phyloP scores from a whole-genome alignment of 1,139 yeast species.

The Maudiozyma humilis region DNA sequence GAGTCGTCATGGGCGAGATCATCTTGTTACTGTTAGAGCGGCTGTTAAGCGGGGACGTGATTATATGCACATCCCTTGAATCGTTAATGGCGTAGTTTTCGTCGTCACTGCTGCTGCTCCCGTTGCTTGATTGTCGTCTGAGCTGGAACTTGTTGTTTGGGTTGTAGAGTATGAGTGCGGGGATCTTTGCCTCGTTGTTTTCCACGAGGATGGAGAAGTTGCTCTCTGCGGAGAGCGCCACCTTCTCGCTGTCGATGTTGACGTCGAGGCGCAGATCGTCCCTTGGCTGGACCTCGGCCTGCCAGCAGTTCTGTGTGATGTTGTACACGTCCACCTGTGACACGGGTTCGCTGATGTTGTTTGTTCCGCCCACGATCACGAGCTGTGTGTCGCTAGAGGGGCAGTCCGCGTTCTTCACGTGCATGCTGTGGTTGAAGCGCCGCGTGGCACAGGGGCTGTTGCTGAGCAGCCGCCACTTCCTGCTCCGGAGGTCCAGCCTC shows the following conservation, averaged over 20 bases:
- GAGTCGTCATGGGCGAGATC: slow-evolving; percentile 27
- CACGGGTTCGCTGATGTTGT: slow-evolving; percentile 36
- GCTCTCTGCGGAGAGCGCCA: slow-evolving; percentile 17
- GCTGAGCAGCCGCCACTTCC: slow-evolving; percentile 47
- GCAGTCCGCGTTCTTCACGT: slow-evolving; percentile 37
- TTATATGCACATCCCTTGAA: slow-evolving; percentile 2
- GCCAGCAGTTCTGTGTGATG: slow-evolving; percentile 41
- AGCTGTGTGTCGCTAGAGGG: slow-evolving; percentile 47
- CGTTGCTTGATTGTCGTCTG: neutral
- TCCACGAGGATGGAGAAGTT: slow-evolving; percentile 27
- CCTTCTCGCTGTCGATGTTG: slow-evolving; percentile 21
- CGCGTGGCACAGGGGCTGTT: slow-evolving; percentile 35
- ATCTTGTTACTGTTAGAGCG: slow-evolving; percentile 1
- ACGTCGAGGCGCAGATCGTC: slow-evolving; percentile 13
- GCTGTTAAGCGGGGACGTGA: neutral
- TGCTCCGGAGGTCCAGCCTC: slow-evolving; percentile 46
- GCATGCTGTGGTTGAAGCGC: slow-evolving; percentile 48
- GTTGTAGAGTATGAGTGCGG: slow-evolving; percentile 25
- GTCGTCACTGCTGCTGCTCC: slow-evolving; percentile 1
- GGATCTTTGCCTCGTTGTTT: slow-evolving; percentile 27
- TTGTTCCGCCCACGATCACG: slow-evolving; percentile 55
- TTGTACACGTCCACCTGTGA: slow-evolving; percentile 47
- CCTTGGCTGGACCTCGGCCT: slow-evolving; percentile 27
- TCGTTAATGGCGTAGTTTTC: neutral
- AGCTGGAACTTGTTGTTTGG: slow-evolving; percentile 9